Percentiles rank a stretch among this genome's conserved stretches.
Conservation (phyloP, 805 yeast species). For the Candida anglica region DNA sequence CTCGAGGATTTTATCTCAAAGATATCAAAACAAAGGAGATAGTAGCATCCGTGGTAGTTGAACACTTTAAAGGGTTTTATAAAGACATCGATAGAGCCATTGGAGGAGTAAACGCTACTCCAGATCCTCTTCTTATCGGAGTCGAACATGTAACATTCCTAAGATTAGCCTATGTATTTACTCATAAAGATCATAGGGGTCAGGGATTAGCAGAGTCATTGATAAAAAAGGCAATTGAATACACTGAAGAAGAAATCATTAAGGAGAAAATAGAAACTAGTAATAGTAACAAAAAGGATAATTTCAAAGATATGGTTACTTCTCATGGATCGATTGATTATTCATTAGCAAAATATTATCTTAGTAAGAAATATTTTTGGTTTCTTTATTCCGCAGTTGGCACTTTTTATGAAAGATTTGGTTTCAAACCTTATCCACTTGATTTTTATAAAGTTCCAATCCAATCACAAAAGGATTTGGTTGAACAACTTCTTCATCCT, state of each 20-base stretch:
- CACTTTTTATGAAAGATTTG: conserved; percentile 59
- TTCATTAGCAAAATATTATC: conserved; percentile 27
- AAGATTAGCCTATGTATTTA: conserved; percentile 23
- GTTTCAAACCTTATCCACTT: conserved; percentile 41
- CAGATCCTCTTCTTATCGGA: conserved; percentile 29
- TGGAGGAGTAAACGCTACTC: conserved; percentile 17
- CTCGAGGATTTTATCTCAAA: conserved; percentile 20
- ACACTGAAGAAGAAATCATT: conserved; percentile 27
- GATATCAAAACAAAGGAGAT: conserved; percentile 13
- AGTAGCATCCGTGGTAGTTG: conserved; percentile 22
- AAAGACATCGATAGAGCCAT: conserved; percentile 21
- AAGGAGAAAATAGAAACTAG: conserved; percentile 18
- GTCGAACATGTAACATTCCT: conserved; percentile 26
- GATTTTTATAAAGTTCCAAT: conserved; percentile 31
- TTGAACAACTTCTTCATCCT: conserved; percentile 10
- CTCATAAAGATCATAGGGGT: conserved; percentile 19
- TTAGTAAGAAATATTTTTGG: conserved; percentile 36
- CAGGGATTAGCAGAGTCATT: conserved; percentile 27
- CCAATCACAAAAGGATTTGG: conserved; percentile 12
- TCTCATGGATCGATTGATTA: conserved; percentile 23
- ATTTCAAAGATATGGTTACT: conserved; percentile 29
- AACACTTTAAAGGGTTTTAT: conserved; percentile 21
- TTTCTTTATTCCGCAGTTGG: conserved; percentile 72
- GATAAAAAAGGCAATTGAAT: conserved; percentile 22
- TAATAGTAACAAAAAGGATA: conserved; percentile 20